These are phyloP conservation scores for Dendryphion nanum DNA, from an alignment of 2,329 filamentous ascomycete genomes.

Conservation along the genomic window DNA sequence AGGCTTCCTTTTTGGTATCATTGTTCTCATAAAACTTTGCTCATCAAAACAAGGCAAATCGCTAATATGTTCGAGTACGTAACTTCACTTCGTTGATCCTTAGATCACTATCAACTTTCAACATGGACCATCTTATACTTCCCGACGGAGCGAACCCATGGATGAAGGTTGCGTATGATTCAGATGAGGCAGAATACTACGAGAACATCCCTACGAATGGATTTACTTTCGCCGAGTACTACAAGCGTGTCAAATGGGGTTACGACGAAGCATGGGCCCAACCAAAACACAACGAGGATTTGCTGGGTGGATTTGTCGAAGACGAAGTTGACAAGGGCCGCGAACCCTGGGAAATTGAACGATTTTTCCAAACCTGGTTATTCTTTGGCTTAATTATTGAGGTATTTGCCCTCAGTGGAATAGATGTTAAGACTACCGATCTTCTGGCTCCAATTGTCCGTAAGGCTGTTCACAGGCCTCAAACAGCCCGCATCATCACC, in stretches of 20 bases:
- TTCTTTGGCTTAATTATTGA: constrained; percentile 12
- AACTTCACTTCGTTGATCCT: neutral
- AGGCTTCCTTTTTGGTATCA: no score
- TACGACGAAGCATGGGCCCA: constrained; percentile 9
- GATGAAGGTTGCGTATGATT: constrained; percentile 10
- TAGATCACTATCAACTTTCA: no score
- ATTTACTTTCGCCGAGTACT: constrained; percentile 6
- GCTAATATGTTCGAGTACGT: no score
- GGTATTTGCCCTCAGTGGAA: constrained; percentile 9
- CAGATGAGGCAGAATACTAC: constrained; percentile 5
- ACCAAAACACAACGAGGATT: constrained; percentile 9
- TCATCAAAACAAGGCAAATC: no score
- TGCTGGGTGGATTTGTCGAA: constrained; percentile 9
- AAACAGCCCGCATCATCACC: constrained; percentile 10
- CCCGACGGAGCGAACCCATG: constrained; percentile 9
- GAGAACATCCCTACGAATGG: constrained; percentile 8
- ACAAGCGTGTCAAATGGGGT: constrained; percentile 4
- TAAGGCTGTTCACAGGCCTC: constrained; percentile 10
- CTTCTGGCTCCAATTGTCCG: constrained; percentile 9
- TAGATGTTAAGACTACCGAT: constrained; percentile 8
- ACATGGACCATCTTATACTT: constrained; percentile 11
- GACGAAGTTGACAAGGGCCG: constrained; percentile 8
- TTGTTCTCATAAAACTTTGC: no score
- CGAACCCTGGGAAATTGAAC: constrained; percentile 9
- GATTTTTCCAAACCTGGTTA: constrained; percentile 12